A percentile compares a stretch with the other conserved stretches of the same genome.
Conservation (phyloP, 495 filamentous ascomycete genomes). For the Talaromyces wortmannii region DNA sequence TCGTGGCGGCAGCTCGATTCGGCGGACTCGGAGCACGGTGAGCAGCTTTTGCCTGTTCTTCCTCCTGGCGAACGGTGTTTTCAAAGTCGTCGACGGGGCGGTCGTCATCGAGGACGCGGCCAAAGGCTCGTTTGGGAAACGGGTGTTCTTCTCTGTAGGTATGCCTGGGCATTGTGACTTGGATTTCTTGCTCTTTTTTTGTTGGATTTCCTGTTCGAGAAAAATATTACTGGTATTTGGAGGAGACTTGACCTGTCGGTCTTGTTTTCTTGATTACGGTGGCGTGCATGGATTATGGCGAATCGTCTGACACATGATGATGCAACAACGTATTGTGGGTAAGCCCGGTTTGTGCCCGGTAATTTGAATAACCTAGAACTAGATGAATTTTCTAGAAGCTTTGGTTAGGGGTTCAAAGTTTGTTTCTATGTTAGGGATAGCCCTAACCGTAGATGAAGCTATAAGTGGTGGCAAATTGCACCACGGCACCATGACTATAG, state of each 20-base stretch:
- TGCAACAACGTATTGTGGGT: neutral
- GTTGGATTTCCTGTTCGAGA: neutral
- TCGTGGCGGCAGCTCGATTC: constrained; percentile 1
- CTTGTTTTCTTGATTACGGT: neutral
- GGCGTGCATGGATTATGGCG: neutral
- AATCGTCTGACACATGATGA: neutral
- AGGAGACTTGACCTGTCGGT: neutral
- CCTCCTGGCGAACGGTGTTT: constrained; percentile 2
- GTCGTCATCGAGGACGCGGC: constrained; percentile 5
- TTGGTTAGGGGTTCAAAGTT: too few relatives aligned
- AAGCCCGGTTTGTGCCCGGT: too few relatives aligned
- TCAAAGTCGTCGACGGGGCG: constrained; percentile 4
- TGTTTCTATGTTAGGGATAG: too few relatives aligned
- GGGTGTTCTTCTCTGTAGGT: neutral
- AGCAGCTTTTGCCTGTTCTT: neutral
- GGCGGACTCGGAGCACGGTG: constrained; percentile 1
- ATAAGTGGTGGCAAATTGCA: too few relatives aligned
- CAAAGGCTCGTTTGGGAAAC: constrained; percentile 2
- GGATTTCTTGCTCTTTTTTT: neutral
- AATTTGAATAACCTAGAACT: too few relatives aligned
- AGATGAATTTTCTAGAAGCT: too few relatives aligned
- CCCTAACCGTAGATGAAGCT: too few relatives aligned
- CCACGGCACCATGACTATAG: too few relatives aligned
- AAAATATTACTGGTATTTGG: neutral
- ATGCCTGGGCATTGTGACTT: neutral